Base-by-base conservation (phyloP, 139 green algal genomes). In the Coelastrella sp. region DNA sequence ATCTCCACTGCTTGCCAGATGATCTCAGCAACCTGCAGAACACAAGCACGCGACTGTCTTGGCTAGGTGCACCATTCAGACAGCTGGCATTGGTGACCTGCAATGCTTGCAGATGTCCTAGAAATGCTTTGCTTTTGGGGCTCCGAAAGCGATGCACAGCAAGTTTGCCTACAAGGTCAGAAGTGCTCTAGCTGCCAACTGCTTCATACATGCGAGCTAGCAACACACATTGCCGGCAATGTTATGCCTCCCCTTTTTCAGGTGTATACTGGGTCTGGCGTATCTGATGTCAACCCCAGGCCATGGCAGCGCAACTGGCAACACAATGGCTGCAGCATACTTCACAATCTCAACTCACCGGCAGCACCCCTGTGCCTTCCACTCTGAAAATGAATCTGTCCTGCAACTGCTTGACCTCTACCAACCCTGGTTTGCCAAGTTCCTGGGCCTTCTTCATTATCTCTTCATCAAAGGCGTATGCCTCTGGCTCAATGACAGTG, bases 331-430 rank as follows among this genome's bases (percentile, higher is more conserved):
- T 73, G 14, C 65, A 73, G 65, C 65, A 73, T 4, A 73, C 1
- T 6, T 78, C 27, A 35, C 27, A 78, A 49, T 24, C 7, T 49
- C 78, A 22, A 20, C 95, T 88, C 8, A 95, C 90, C 24, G 27
- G 89, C 85, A 99, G 92, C 74, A 93, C 96, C 4, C 98, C 98
- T 25, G 97, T 99, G 58, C 94, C 92, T 93, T 99, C 97, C 81
- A 99, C 94, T 19, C 88, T 95, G 92, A 99, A 99, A 27, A 99
- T 93, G 87, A 99, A 99, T 49, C 91, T 91, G 88, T 99, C 96
- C 93, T 97, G 91, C 66, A 88, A 91, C 70, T 94, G 92, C 63
- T 68, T 78, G 84, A 99, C 97, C 63, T 95, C 85, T 56, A 99
- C 92, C 0, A 98, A 84, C 12, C 96, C 97, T 0, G 95, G 95